phyloP scores from a whole-genome alignment of 805 yeast species.

The Clavispora carvajalis region DNA sequence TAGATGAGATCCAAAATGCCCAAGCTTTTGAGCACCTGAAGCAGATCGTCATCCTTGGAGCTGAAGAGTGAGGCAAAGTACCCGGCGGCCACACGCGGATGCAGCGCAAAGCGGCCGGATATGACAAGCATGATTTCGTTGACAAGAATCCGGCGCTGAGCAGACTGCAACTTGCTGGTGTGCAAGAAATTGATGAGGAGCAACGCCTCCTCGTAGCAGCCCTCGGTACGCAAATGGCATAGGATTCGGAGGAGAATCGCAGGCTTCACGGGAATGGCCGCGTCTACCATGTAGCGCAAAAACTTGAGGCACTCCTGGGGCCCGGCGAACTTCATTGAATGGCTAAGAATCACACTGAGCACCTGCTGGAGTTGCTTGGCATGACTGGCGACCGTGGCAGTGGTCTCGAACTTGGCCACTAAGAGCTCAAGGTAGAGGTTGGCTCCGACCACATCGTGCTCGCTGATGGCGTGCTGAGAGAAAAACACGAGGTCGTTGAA shows the following conservation, averaged over 20 bases:
- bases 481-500: constrained; percentile 22
- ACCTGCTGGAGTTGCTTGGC: constrained; percentile 18
- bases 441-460: constrained; percentile 27
- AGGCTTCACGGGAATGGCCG: constrained; percentile 21
- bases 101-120: constrained; percentile 21
- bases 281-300: constrained; percentile 26
- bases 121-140: constrained; percentile 30
- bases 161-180: constrained; percentile 13
- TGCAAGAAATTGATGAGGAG: constrained; percentile 27
- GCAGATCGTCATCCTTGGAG: constrained; percentile 13
- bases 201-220: constrained; percentile 30
- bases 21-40: constrained; percentile 22
- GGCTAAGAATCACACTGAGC: constrained; percentile 23
- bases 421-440: constrained; percentile 32
- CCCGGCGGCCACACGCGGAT: constrained; percentile 34
- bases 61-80: constrained; percentile 28
- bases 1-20: constrained; percentile 22
- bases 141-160: constrained; percentile 19
- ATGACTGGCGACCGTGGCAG: not conserved
- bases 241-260: constrained; percentile 24
- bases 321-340: constrained; percentile 36
- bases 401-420: constrained; percentile 31
- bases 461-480: constrained; percentile 18
- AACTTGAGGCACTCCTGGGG: constrained; percentile 27
- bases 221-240: constrained; percentile 23